These are phyloP conservation scores for Cucurbita maxima DNA, from an alignment of 306 rosid genomes.

Conservation along the genomic window DNA sequence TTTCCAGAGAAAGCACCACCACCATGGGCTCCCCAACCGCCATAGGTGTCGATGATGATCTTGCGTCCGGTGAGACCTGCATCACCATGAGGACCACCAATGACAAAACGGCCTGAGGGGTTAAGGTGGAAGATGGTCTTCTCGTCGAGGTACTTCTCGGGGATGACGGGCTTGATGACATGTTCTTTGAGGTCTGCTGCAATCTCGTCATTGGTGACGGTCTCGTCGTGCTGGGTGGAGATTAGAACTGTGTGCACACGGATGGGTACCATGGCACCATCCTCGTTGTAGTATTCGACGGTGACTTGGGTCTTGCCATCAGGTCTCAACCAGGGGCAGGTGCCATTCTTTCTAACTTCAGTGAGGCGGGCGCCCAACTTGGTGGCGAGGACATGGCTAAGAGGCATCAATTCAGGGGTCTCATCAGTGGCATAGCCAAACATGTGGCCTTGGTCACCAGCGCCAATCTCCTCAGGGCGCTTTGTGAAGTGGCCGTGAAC, in stretches of 20 bases:
- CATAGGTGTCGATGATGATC: slow-evolving; percentile 92
- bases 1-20: slow-evolving; percentile 99
- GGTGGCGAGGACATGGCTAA: slow-evolving; percentile 94
- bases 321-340: slow-evolving; percentile 93
- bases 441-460: slow-evolving; percentile 99
- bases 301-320: slow-evolving; percentile 99
- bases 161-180: slow-evolving; percentile 89
- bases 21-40: slow-evolving; percentile 99
- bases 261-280: slow-evolving; percentile 88
- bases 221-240: slow-evolving; percentile 97
- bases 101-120: slow-evolving; percentile 98
- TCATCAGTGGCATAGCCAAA: slow-evolving; percentile 99
- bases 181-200: slow-evolving; percentile 94
- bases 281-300: slow-evolving; percentile 76
- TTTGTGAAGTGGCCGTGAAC: slow-evolving; percentile 98
- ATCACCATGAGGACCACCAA: slow-evolving; percentile 98
- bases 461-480: slow-evolving; percentile 99
- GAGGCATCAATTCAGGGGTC: slow-evolving; percentile 90
- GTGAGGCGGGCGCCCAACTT: slow-evolving; percentile 90
- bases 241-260: slow-evolving; percentile 98
- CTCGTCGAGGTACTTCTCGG: slow-evolving; percentile 92
- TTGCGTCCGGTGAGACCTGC: slow-evolving; percentile 99
- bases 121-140: slow-evolving; percentile 98
- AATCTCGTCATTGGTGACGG: slow-evolving; percentile 86
- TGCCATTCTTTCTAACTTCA: slow-evolving; percentile 90